A percentile compares a stretch with the other conserved stretches of the same genome.
Conservation (phyloP, 2,329 filamentous ascomycete genomes). For the Fusarium cicatricum region DNA sequence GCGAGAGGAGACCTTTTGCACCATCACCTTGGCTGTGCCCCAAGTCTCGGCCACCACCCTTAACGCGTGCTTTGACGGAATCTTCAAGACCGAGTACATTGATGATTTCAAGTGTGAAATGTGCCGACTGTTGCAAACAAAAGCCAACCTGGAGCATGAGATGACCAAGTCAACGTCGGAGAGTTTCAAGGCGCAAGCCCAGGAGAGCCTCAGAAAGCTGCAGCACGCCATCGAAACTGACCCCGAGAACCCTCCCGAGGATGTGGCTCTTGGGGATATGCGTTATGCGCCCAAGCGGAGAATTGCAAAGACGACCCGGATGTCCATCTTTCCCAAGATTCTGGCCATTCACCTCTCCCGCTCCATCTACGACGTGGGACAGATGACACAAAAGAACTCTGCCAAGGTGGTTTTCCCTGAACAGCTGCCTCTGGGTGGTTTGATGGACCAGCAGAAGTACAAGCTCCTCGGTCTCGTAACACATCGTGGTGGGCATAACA, state of each 20-base stretch:
- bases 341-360: conserved; percentile 91
- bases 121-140: conserved; percentile 85
- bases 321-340: conserved; percentile 87
- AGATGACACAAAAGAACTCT: conserved; percentile 87
- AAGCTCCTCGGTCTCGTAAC: conserved; percentile 87
- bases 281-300: conserved; percentile 79
- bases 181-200: conserved; percentile 59
- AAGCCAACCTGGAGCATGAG: conserved; percentile 69
- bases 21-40: conserved; percentile 89
- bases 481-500: conserved; percentile 95
- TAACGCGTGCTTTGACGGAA: conserved; percentile 88
- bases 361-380: conserved; percentile 84
- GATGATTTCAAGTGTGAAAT: conserved; percentile 97
- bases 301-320: conserved; percentile 87
- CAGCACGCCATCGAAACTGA: conserved; percentile 77
- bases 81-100: conserved; percentile 95
- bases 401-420: conserved; percentile 95
- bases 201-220: conserved; percentile 70
- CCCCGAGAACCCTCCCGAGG: conserved; percentile 79
- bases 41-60: conserved; percentile 82
- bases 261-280: conserved; percentile 76
- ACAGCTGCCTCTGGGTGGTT: conserved; percentile 79
- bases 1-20: conserved; percentile 85
- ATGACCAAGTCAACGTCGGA: conserved; percentile 63
- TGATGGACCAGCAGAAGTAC: conserved; percentile 82